Evolutionary conservation across 441 rosid genomes (phyloP), one percentile per base, ranked within the genome.

Genomic region (Geranium incanum): DNA sequence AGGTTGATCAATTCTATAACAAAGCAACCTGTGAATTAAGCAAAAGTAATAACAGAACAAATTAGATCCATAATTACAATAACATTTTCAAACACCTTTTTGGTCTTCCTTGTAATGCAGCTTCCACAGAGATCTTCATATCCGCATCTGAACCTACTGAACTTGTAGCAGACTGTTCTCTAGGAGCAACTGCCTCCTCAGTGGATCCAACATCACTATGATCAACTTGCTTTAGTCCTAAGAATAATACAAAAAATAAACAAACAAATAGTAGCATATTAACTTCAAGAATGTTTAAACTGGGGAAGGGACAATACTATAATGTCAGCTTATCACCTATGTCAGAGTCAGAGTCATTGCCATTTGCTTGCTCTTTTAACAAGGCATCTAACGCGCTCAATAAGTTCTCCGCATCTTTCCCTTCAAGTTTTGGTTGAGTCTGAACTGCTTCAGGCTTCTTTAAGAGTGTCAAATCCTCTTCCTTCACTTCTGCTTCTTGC

Each of bases 91-190:
- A 70, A 68, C 71, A 91, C 98, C 92, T 88, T 79, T 77, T 82
- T 65, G 96, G 97, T 72, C 82, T 94, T 79, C 86, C 87, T 71
- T 75, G 90, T 67, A 90, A 75, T 68, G 88, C 70, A 59, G 92
- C 81, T 70, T 78, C 85, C 0, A 66, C 28, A 36, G 74, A 71
- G 66, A 76, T 66, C 62, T 72, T 70, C 38, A 72, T 70, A 71
- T 68, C 37, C 57, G 86, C 78, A 77, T 82, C 81, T 23, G 33
- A 59, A 59, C 19, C 19, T 8, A 63, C 79, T 37, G 75, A 68
- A 72, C 45, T 45, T 16, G 55, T 69, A 74, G 78, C 81, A 60
- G 76, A 55, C 37, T 76, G 71, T 71, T 77, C 83, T 75, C 70
- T 59, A 63, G 16, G 52, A 71, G 71, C 72, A 74, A 45, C 70